Conservation (phyloP, 345 rosid species). For the Abelmoschus esculentus region DNA sequence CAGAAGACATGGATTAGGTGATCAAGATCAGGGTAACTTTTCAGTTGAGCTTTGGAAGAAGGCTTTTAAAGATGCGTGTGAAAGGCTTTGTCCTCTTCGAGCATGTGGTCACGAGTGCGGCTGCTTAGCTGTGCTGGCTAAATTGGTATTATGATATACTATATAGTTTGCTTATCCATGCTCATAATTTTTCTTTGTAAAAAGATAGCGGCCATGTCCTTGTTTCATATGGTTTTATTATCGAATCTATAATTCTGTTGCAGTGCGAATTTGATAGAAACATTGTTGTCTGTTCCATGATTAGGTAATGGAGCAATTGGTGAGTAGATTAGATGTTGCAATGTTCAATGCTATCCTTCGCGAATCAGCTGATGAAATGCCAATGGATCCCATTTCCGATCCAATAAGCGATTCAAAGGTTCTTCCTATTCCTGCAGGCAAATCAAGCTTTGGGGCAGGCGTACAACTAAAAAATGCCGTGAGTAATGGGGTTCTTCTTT, state of each 20-base stretch:
- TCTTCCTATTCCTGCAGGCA: conserved; percentile 86
- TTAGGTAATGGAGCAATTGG: conserved; percentile 90
- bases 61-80: conserved; percentile 83
- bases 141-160: conserved; percentile 42
- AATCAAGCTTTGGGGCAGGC: conserved; percentile 83
- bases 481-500: conserved; percentile 24
- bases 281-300: conserved; percentile 11
- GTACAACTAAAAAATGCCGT: conserved; percentile 89
- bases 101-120: conserved; percentile 83
- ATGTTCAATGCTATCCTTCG: conserved; percentile 98
- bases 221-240: not conserved
- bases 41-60: conserved; percentile 87
- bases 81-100: conserved; percentile 83
- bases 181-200: conserved; percentile 7
- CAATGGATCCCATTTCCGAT: conserved; percentile 90
- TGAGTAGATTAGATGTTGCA: conserved; percentile 82
- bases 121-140: conserved; percentile 74
- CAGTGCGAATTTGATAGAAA: conserved; percentile 3
- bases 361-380: conserved; percentile 93
- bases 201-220: not conserved
- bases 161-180: not conserved
- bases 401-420: conserved; percentile 81
- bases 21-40: conserved; percentile 53
- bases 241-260: conserved; percentile 10
- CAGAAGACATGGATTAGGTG: conserved; percentile 44